Base-by-base conservation (phyloP, 1,284 basidiomycete genomes). In the Malassezia psittaci region DNA sequence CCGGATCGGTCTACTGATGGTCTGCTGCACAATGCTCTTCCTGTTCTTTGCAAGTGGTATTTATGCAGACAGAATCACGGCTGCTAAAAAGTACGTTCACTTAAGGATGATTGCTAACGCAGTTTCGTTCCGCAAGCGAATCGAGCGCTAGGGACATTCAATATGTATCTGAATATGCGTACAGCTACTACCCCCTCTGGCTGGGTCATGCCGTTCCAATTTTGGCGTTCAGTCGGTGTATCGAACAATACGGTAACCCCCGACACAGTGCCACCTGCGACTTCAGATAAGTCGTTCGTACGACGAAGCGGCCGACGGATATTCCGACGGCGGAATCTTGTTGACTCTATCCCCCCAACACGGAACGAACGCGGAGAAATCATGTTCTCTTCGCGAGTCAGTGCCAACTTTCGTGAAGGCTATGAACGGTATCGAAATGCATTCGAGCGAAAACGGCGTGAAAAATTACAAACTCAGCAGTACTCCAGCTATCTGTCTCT, bases 41-140 rank as follows among this genome's bases (percentile, higher is more conserved):
- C 81, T 98, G 37, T 96, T 98, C 81, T 96, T 96, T 73, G 89
- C 90, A 1, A 91, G 87, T 65, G 93, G 93, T 8, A 86, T 94
- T 82, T 96, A 96, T 70, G 81, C 86, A 8, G 91, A 96, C 76
- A 90, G 93, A 78, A 94, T 98, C 64, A 85, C 83, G 0, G 96
- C 96, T 69, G 90, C 93, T 9, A 90, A 96, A 77, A 85, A 86
- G 90, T 90, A 72, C 64, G 48, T 60, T 29, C 4, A 38, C 33
- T 6, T 12, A 51, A 29, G 7, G 7, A 29, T 29, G 24, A 29
- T 29, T 7, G 24, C 47, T 41, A 13, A 33, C n/a, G 18, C 41
- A 51, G 54, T 78, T 98, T 96, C 72, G 88, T 96, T 16, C 91
- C 90, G 0, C 93, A 96, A 67, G 89, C 91, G 10, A 98, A 98